Evolutionary conservation across 2,329 filamentous ascomycete genomes (phyloP), one percentile per base, ranked within the genome.

Genomic region (Diaporthe caulivora): DNA sequence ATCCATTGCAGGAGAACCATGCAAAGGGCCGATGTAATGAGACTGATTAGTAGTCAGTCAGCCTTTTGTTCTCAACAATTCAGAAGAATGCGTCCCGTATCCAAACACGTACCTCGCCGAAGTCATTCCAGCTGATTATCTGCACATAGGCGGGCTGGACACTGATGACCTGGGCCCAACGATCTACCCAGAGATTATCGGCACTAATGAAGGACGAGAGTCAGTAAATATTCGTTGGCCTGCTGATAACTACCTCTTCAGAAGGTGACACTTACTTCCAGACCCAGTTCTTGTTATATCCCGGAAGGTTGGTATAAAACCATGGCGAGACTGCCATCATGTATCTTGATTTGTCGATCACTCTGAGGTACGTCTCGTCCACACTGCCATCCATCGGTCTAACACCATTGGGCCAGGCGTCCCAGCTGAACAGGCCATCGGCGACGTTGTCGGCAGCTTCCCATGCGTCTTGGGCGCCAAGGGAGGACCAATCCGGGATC

Each of bases 241-340:
- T 24, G 29, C 18, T 1, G n/a, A 24, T 15, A 6, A 10, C 10
- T 8, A 65, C 21, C 3, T 37, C 21, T 18, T 29, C n/a, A 11
- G 54, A 10, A 57, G 10, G 0, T 57, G 31, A 15, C 31, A 57
- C 62, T 65, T 88, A 87, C 29, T 85, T 85, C 84, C 88, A 92
- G 3, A 91, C 82, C 90, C 90, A 92, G 78, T 91, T 90, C 81
- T 92, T 92, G 60, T 82, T 80, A 76, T 86, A 92, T 9, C 83
- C 82, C 0, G 88, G 86, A 3, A 91, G 81, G 73, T 90, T 88
- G 64, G 90, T 91, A 79, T 87, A 91, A 80, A 91, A 91, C 88
- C 88, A 90, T 0, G 89, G 88, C 0, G 86, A 87, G n/a, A 89
- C 85, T 2, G 87, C 84, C 86, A 89, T 89, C 85, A 90, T 89